Percentiles rank a stretch among this genome's conserved stretches.
These are phyloP conservation scores for Entomortierella beljakovae DNA, from an alignment of 192 early-diverging fungal genomes.

Conservation along the genomic window DNA sequence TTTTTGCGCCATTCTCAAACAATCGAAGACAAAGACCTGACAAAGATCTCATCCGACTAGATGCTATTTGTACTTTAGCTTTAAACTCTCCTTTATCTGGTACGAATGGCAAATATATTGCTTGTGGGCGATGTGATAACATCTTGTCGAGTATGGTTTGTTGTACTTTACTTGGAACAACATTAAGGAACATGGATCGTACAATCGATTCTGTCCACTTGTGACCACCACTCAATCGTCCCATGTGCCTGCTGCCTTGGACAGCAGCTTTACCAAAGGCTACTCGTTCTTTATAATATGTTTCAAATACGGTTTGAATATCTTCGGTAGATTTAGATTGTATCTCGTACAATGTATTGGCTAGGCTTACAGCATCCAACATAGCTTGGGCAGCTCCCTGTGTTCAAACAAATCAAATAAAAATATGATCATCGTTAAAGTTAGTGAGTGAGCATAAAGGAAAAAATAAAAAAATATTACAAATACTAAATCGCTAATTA, in stretches of 20 bases:
- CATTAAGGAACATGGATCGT: constrained; percentile 44
- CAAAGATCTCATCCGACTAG: constrained; percentile 13
- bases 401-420: background rate
- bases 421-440: no score
- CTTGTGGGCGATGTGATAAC: constrained; percentile 32
- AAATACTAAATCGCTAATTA: no score
- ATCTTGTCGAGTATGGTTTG: constrained; percentile 33
- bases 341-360: constrained; percentile 28
- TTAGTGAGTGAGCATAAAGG: no score
- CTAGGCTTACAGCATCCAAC: constrained; percentile 38
- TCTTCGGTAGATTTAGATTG: constrained; percentile 1
- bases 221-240: constrained; percentile 33
- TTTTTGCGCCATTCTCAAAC: background rate
- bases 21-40: constrained; percentile 22
- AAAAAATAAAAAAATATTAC: no score
- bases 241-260: constrained; percentile 43
- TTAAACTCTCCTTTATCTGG: constrained; percentile 31
- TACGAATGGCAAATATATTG: constrained; percentile 29
- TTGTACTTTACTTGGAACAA: constrained; percentile 26
- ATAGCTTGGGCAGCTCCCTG: constrained; percentile 50
- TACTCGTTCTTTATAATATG: constrained; percentile 25
- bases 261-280: constrained; percentile 37
- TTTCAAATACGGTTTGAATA: constrained; percentile 21
- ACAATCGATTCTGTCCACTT: constrained; percentile 35
- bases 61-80: constrained; percentile 11